Evolutionary conservation across 345 rosid species (phyloP).

Genomic region (Eutrema japonicum): DNA sequence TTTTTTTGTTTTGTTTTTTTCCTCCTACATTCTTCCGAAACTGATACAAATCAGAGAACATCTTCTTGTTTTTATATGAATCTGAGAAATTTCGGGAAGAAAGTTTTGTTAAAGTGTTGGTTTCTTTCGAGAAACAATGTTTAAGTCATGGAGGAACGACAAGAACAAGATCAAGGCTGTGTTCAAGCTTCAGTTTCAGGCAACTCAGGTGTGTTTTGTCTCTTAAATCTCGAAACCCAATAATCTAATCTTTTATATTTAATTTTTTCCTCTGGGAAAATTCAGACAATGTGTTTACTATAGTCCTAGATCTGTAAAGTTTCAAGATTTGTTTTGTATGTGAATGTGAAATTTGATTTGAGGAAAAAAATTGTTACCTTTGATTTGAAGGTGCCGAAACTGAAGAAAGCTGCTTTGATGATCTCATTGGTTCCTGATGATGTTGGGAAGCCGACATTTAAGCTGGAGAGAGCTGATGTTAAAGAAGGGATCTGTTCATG

Average conservation of each 20-base stretch:
- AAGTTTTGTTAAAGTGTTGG: constrained; percentile 32
- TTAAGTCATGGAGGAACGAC: constrained; percentile 87
- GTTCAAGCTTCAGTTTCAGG: constrained; percentile 90
- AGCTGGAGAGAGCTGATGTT: constrained; percentile 69
- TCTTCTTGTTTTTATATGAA: neutral
- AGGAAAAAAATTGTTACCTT: constrained; percentile 28
- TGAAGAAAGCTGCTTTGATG: constrained; percentile 80
- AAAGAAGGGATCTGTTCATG: constrained; percentile 83
- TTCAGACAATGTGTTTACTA: constrained; percentile 26
- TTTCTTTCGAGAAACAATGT: constrained; percentile 57
- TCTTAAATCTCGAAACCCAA: constrained; percentile 18
- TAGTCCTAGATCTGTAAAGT: constrained; percentile 36
- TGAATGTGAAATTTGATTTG: neutral
- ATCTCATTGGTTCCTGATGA: constrained; percentile 91
- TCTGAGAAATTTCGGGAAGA: constrained; percentile 26
- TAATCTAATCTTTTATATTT: neutral
- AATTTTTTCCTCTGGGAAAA: neutral
- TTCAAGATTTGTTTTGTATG: constrained; percentile 32
- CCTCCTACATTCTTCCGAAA: constrained; percentile 37
- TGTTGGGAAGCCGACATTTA: constrained; percentile 83
- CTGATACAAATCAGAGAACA: constrained; percentile 29
- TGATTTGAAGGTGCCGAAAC: constrained; percentile 69
- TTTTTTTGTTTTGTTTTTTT: constrained; percentile 34
- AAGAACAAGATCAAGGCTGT: constrained; percentile 91
- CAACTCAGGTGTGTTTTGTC: constrained; percentile 74